Evolutionary conservation across 495 filamentous ascomycete species (phyloP).

Genomic region (Trichoderma parareesei): DNA sequence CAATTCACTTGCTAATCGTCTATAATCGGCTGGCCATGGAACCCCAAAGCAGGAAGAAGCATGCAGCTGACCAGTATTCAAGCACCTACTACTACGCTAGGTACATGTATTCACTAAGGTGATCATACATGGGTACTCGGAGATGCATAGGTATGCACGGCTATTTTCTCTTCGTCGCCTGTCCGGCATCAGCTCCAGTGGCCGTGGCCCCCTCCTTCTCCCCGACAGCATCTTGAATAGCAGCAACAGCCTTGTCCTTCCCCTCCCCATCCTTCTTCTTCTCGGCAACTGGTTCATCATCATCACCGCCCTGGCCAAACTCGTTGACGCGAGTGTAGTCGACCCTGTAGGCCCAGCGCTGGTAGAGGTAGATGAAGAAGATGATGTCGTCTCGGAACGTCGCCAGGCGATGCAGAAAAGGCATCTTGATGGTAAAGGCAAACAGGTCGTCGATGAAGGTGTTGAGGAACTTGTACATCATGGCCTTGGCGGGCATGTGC

Average conservation of each 20-base stretch:
- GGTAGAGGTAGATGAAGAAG: slow-evolving; percentile 98
- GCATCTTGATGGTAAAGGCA: slow-evolving; percentile 99
- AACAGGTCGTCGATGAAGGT: slow-evolving; percentile 67
- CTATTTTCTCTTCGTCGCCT: slow-evolving; percentile 44
- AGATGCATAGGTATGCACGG: background rate
- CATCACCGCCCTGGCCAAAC: slow-evolving; percentile 93
- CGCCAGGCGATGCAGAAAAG: slow-evolving; percentile 85
- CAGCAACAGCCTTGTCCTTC: background rate
- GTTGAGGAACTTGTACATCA: slow-evolving; percentile 96
- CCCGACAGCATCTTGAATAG: slow-evolving; percentile 14
- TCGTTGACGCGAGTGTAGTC: slow-evolving; percentile 93
- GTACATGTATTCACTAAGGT: no score
- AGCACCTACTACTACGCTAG: no score
- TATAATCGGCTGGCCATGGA: background rate
- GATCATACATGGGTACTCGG: no score
- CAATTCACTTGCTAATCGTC: background rate
- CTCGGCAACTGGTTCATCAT: slow-evolving; percentile 55
- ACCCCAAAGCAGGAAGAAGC: background rate
- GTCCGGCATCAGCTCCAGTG: slow-evolving; percentile 34
- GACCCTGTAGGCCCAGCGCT: slow-evolving; percentile 84
- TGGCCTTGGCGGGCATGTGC: slow-evolving; percentile 91
- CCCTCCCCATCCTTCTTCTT: slow-evolving; percentile 23
- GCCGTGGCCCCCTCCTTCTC: slow-evolving; percentile 24
- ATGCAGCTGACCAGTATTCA: no score
- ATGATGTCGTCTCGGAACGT: slow-evolving; percentile 94